Percentiles rank a stretch among this genome's conserved stretches.
phyloP scores from a whole-genome alignment of 2,329 filamentous ascomycete genomes.

The Hypoxylon sp. region DNA sequence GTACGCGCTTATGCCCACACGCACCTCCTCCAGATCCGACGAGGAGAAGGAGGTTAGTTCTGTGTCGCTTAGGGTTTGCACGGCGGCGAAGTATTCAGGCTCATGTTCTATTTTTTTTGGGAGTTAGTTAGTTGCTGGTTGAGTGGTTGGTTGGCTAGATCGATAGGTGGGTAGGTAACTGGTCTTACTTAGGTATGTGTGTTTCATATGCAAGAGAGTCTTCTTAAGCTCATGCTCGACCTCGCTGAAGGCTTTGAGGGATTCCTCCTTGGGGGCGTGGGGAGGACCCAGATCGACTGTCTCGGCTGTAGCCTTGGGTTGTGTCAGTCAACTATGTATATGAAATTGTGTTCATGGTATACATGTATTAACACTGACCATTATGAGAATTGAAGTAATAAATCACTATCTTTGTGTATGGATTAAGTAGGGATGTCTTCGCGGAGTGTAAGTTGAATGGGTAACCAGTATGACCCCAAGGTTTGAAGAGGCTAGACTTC shows the following conservation, averaged over 20 bases:
- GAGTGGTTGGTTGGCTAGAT: neutral
- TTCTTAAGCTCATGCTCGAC: constrained; percentile 62
- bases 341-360: neutral
- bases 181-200: constrained; percentile 43
- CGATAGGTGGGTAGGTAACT: neutral
- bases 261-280: constrained; percentile 60
- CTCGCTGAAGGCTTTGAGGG: constrained; percentile 58
- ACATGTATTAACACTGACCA: constrained; percentile 13
- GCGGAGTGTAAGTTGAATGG: neutral
- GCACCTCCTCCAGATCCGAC: constrained; percentile 55
- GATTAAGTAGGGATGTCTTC: neutral
- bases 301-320: constrained; percentile 58
- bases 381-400: no score
- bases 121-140: constrained; percentile 1
- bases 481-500: constrained; percentile 1
- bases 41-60: constrained; percentile 50
- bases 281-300: constrained; percentile 59
- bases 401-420: neutral
- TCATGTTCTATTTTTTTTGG: constrained; percentile 60
- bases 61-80: constrained; percentile 50
- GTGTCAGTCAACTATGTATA: neutral
- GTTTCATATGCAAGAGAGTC: constrained; percentile 54
- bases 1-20: constrained; percentile 57
- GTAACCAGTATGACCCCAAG: neutral
- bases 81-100: constrained; percentile 62